Base-by-base conservation (phyloP, 1,284 basidiomycete species). In the Agroathelia rolfsii region DNA sequence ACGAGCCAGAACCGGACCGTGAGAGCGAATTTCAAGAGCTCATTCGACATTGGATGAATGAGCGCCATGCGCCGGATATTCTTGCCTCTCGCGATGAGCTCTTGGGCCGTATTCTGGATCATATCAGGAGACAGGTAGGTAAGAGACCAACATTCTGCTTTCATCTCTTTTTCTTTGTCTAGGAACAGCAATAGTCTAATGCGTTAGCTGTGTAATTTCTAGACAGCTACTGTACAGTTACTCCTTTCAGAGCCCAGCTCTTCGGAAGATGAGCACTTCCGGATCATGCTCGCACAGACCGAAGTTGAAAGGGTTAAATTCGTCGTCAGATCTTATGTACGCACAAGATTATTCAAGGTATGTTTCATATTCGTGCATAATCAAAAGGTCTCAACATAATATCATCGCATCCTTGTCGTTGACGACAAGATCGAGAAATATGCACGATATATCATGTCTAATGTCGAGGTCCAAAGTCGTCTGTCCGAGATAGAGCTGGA, bases 251-350 rank as follows among this genome's bases (percentile, higher is more conserved):
- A 92, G 51, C 81, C 83, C 0, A 67, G 74, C 22, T 79, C 84
- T 2, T 82, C 77, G 1, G 86, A 92, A 48, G 88, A 93, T 41
- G 89, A 94, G 43, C 88, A 95, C 49, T 82, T 90, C 44, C 69
- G 87, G 41, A 82, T 92, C 25, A 80, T 88, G 62, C 76, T 94
- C 28, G 89, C 88, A 0, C 86, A 92, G 57, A 90, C 86, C 0
- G 90, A 95, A 56, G 76, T 92, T 48, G 90, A 95, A 54, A 72
- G 90, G 25, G 83, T 88, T 46, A 90, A 89, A 56, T 95, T 87
- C 50, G 72, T 93, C 38, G 75, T 93, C 14, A 61, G 88, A 35
- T 83, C 82, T 2, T 94, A 93, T 51, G 70, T 93, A 3, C 69
- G 89, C n/a, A 85, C 82, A 21, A 64, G 90, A 40, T 52, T 93